phyloP scores from a whole-genome alignment of 1,284 basidiomycete genomes.

The Ustilago curta region DNA sequence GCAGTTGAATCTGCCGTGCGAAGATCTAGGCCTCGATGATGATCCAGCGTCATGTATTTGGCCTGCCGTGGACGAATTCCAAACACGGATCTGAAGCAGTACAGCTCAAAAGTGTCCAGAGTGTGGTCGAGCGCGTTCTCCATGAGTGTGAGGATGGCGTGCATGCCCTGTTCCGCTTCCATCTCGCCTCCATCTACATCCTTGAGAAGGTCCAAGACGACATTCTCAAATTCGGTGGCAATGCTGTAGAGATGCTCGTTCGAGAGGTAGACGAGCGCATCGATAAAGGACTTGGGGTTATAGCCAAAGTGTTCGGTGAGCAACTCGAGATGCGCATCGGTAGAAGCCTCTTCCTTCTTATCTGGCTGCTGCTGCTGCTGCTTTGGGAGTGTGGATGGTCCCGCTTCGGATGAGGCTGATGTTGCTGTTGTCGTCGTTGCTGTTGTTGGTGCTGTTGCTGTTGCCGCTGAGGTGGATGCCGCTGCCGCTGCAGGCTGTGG shows the following conservation, averaged over 20 bases:
- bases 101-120: constrained; percentile 67
- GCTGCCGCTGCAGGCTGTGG: constrained; percentile 30
- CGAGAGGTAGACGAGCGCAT: constrained; percentile 62
- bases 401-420: constrained; percentile 21
- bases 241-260: constrained; percentile 66
- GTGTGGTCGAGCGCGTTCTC: constrained; percentile 67
- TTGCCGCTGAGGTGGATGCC: constrained; percentile 2
- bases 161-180: constrained; percentile 62
- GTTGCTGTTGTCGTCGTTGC: constrained; percentile 3
- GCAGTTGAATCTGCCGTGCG: constrained; percentile 22
- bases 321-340: constrained; percentile 54
- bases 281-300: constrained; percentile 64
- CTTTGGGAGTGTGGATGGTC: constrained; percentile 12
- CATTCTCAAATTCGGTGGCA: constrained; percentile 57
- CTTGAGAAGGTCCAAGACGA: constrained; percentile 39
- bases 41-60: constrained; percentile 59
- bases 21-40: constrained; percentile 67
- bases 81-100: constrained; percentile 63
- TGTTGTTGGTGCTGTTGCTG: constrained; percentile 3
- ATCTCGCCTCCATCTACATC: constrained; percentile 48
- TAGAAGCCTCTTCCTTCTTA: constrained; percentile 43
- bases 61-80: constrained; percentile 63
- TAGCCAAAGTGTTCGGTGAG: constrained; percentile 69
- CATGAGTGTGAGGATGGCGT: constrained; percentile 62
- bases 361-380: constrained; percentile 1